Base-by-base conservation (phyloP, 306 rosid genomes). In the Sicyos baderoa region DNA sequence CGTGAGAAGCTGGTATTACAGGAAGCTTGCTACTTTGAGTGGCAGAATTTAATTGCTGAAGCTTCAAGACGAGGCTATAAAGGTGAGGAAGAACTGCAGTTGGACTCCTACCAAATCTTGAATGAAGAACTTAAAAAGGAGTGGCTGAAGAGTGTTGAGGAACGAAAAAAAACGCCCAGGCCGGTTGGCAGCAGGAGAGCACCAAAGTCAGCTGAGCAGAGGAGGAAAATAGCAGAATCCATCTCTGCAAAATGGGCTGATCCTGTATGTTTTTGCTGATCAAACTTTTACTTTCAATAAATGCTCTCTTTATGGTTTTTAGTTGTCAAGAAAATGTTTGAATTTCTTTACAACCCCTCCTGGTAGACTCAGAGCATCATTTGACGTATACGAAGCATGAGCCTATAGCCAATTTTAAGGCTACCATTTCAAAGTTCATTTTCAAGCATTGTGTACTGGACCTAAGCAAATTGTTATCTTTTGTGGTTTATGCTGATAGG, bases 161-260 rank as follows among this genome's bases (percentile, higher is more conserved):
- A 63, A 72, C 83, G 91, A 79, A 88, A 84, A 61, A 55, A 35
- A 55, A 77, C 51, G 77, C 68, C 72, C 8, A 83, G 86, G 80
- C 62, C 74, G 35, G 79, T 79, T 17, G 82, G 84, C 59, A 74
- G 79, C 91, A 85, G 74, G 80, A 85, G 91, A 80, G 89, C 94
- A 60, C 94, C 96, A 68, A 93, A 88, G 88, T 80, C 99, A 76
- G 82, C 58, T 40, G 97, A 88, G 72, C 99, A 93, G 81, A 90
- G 88, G 75, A 85, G 83, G 82, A 90, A 85, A 77, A 93, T 93
- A 51, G 84, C 99, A n/a, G 86, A 80, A 84, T 91, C 97, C 75
- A 90, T 93, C 79, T 53, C 88, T 76, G 86, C 95, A 73, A 93
- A 93, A 85, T 93, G 99, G 99, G 85, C 88, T 23, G 87, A 90